A percentile compares a stretch with the other conserved stretches of the same genome.
phyloP scores from a whole-genome alignment of 2,329 filamentous ascomycete genomes.

The Sarocladiaceae sp. region DNA sequence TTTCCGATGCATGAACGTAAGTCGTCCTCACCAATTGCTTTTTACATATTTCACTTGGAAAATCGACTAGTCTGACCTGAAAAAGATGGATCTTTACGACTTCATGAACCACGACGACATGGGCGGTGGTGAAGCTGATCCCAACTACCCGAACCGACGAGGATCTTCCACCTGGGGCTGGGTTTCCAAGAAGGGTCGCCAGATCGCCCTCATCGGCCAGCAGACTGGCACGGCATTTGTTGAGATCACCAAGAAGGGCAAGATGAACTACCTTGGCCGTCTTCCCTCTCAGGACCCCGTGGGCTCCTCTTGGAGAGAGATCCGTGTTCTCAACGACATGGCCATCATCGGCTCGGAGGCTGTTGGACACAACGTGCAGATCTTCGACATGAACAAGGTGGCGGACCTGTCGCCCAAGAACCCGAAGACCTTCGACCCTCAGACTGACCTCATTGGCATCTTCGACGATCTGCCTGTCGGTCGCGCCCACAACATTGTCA shows the following conservation, averaged over 20 bases:
- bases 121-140: conserved; percentile 24
- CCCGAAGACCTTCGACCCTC: conserved; percentile 13
- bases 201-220: conserved; percentile 38
- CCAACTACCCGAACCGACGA: conserved; percentile 13
- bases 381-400: conserved; percentile 55
- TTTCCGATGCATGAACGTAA: conserved; percentile 18
- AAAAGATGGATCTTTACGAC: conserved; percentile 39
- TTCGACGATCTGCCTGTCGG: conserved; percentile 20
- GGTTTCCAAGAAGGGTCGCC: conserved; percentile 34
- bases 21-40: conserved; percentile 5
- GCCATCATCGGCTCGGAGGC: conserved; percentile 33
- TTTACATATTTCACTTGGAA: neutral
- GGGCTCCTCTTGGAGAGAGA: conserved; percentile 32
- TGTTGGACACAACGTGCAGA: conserved; percentile 47
- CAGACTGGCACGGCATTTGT: conserved; percentile 38
- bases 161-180: conserved; percentile 31
- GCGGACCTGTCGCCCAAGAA: conserved; percentile 32
- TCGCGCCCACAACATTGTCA: conserved; percentile 13
- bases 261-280: conserved; percentile 36
- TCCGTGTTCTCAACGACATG: conserved; percentile 24
- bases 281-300: conserved; percentile 26
- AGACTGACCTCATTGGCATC: conserved; percentile 14
- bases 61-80: neutral
- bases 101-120: conserved; percentile 47
- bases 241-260: conserved; percentile 33